Evolutionary conservation across 2,329 filamentous ascomycete species (phyloP).

Genomic region (Aspergillus terreus): DNA sequence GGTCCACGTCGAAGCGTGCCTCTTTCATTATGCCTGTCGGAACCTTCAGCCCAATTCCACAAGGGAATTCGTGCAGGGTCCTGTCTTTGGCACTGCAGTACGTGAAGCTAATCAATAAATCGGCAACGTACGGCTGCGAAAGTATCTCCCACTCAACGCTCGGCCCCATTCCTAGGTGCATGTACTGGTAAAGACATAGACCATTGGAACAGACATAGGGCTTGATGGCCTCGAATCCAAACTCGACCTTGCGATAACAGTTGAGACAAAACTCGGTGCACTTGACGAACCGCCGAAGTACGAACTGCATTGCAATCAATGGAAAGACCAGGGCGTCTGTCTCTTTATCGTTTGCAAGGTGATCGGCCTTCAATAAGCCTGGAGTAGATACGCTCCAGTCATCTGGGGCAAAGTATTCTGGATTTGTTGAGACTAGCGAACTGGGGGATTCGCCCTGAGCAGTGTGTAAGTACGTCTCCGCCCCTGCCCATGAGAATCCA

Average conservation of each 20-base stretch:
- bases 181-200: conserved; percentile 84
- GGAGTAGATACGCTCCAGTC: conserved; percentile 29
- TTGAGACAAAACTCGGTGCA: conserved; percentile 86
- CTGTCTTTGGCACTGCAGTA: conserved; percentile 53
- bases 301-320: conserved; percentile 67
- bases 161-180: conserved; percentile 78
- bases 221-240: conserved; percentile 54
- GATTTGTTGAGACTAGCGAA: conserved; percentile 6
- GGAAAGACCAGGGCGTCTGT: conserved; percentile 50
- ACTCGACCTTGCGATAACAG: conserved; percentile 67
- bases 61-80: conserved; percentile 52
- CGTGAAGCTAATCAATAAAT: conserved; percentile 79
- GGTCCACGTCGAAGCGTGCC: conserved; percentile 34
- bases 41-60: conserved; percentile 53
- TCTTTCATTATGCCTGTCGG: conserved; percentile 31
- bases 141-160: conserved; percentile 81
- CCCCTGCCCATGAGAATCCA: conserved; percentile 63
- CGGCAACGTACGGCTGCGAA: conserved; percentile 75
- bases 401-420: conserved; percentile 21
- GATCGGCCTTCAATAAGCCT: conserved; percentile 48
- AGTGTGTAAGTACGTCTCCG: conserved; percentile 57
- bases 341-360: conserved; percentile 36
- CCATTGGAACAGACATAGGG: conserved; percentile 69
- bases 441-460: conserved; percentile 34
- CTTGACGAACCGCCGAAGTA: conserved; percentile 69